phyloP scores from a whole-genome alignment of 805 yeast species.

The Brettanomyces naardenensis region DNA sequence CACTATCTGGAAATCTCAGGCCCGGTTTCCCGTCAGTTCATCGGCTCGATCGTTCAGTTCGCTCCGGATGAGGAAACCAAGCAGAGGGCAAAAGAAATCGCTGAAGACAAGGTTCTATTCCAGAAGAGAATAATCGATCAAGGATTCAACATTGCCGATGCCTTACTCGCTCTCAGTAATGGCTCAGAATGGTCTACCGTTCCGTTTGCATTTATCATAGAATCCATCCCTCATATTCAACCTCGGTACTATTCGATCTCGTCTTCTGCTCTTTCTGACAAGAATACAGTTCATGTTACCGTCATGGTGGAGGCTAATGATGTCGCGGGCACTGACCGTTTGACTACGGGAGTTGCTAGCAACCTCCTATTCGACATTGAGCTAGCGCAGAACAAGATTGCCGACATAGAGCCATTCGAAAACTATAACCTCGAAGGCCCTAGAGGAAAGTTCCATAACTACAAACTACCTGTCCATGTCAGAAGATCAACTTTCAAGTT shows the following conservation, averaged over 20 bases:
- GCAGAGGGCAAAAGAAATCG: conserved; percentile 40
- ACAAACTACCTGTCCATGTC: conserved; percentile 79
- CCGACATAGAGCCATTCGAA: conserved; percentile 34
- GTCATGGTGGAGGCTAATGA: conserved; percentile 79
- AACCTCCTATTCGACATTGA: conserved; percentile 75
- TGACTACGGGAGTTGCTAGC: conserved; percentile 83
- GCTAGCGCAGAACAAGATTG: conserved; percentile 43
- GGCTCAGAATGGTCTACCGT: conserved; percentile 65
- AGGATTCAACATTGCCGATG: conserved; percentile 69
- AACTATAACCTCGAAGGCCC: conserved; percentile 82
- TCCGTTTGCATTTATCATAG: conserved; percentile 81
- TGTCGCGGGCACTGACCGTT: conserved; percentile 25
- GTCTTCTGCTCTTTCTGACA: conserved; percentile 75
- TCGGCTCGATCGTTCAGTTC: conserved; percentile 65
- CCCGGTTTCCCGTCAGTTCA: conserved; percentile 83
- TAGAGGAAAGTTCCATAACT: conserved; percentile 43
- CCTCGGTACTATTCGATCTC: conserved; percentile 97
- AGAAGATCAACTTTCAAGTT: conserved; percentile 93
- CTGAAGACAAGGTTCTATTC: conserved; percentile 62
- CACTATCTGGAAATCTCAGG: conserved; percentile 89
- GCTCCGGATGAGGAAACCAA: conserved; percentile 65
- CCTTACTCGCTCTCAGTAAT: conserved; percentile 50
- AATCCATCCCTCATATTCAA: conserved; percentile 71
- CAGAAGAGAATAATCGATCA: conserved; percentile 54
- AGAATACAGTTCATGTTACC: conserved; percentile 70